Base-by-base conservation (phyloP, 768 basidiomycete species). In the Rhizopogon vinicolor region DNA sequence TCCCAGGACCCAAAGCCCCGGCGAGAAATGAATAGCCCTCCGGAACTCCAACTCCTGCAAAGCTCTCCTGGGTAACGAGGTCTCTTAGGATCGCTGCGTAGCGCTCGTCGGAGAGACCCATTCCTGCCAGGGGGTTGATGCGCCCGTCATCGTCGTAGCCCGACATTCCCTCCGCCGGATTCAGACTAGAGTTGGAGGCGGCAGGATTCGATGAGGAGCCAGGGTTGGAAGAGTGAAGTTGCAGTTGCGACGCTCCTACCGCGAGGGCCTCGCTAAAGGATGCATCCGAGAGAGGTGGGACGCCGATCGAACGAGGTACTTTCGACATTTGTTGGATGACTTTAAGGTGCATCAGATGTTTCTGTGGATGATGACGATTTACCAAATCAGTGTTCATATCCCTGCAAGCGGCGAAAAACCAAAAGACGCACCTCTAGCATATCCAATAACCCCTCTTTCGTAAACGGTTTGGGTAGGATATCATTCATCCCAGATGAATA, bases 401-500 rank as follows among this genome's bases (percentile, higher is more conserved):
- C 12, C 28, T 28, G 10, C 4, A 19, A n/a, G 40, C 5, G 10
- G 9, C 29, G 10, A 14, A 40, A 22, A 53, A 48, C 25, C 25
- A 7, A 14, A 9, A 7, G 7, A 62, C 68, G 4, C 33, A 91
- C 90, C 75, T 98, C 96, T 58, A 98, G 86, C 85, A 98, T 94
- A 59, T 88, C 86, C 45, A 95, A 74, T 31, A 98, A 74, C 14
- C 90, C 89, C 65, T 94, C 86, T 68, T 93, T 92, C n/a, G 91
- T 96, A 74, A 98, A 98, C 3, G 96, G 96, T 70, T 98, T 98
- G 7, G 94, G 90, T 16, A 98, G 75, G 55, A 97, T 89, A 72
- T 98, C 95, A 70, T 95, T 98, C 95, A 98, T 98, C 16, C 94
- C 89, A 76, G 65, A 57, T 4, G 68, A 71, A 61, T 68, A 64